Percentiles rank a stretch among this genome's conserved stretches.
Evolutionary conservation across 2,329 filamentous ascomycete genomes (phyloP).

Genomic region (Pezicula carpinea): DNA sequence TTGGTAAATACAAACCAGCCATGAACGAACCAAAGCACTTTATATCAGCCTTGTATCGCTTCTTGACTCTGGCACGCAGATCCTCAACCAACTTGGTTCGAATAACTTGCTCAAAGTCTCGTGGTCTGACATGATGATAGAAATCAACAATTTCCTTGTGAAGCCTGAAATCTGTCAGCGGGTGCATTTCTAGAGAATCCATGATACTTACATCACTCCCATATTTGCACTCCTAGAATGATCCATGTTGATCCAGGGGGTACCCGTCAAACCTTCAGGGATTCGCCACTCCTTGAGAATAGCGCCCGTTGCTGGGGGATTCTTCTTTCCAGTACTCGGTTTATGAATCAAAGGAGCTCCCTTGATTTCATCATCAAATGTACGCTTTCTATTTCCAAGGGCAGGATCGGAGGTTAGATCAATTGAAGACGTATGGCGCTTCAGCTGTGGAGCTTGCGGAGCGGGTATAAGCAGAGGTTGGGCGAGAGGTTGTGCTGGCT

Average conservation of each 20-base stretch:
- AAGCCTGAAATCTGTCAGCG: constrained; percentile 48
- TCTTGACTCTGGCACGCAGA: constrained; percentile 55
- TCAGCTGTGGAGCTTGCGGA: constrained; percentile 10
- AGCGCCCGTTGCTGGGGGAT: constrained; percentile 14
- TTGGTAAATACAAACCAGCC: constrained; percentile 68
- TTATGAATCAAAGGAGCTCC: constrained; percentile 23
- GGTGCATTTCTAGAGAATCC: constrained; percentile 11
- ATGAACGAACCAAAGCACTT: constrained; percentile 90
- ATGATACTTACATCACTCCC: constrained; percentile 49
- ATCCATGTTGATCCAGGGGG: constrained; percentile 60
- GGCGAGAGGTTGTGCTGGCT: not conserved
- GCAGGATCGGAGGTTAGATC: constrained; percentile 35
- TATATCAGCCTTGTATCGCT: constrained; percentile 57
- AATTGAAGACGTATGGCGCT: constrained; percentile 6
- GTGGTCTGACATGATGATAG: constrained; percentile 77
- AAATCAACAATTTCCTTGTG: constrained; percentile 91
- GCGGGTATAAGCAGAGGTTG: constrained; percentile 7
- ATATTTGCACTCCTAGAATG: constrained; percentile 49
- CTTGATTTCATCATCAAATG: constrained; percentile 59
- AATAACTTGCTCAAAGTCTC: constrained; percentile 70
- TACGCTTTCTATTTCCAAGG: constrained; percentile 71
- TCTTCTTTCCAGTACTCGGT: constrained; percentile 14
- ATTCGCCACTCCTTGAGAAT: constrained; percentile 40
- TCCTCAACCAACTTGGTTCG: constrained; percentile 69
- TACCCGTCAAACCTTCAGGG: constrained; percentile 32